Percentiles rank a stretch among this genome's conserved stretches.
Evolutionary conservation across 768 basidiomycete species (phyloP).

Genomic region (Phanerochaete sordida): DNA sequence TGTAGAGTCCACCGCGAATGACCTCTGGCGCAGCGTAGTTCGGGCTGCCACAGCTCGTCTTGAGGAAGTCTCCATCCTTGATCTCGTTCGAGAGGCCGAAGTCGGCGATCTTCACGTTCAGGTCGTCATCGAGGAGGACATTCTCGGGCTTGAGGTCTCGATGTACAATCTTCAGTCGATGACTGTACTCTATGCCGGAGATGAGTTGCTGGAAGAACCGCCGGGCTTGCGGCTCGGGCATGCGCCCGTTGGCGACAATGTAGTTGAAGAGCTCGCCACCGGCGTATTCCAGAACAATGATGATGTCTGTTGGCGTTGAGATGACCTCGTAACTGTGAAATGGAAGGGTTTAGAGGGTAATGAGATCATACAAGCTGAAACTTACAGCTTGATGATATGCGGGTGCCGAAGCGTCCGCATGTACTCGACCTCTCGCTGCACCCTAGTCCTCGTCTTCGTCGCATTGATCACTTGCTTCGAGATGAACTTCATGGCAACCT

Average conservation of each 20-base stretch:
- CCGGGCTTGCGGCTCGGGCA: conserved; percentile 84
- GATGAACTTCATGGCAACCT: conserved; percentile 97
- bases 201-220: conserved; percentile 99
- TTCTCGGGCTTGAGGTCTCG: conserved; percentile 99
- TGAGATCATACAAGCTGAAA: conserved; percentile 16
- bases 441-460: conserved; percentile 88
- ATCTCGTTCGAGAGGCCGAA: conserved; percentile 97
- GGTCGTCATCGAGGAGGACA: conserved; percentile 77
- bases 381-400: conserved; percentile 96
- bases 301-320: conserved; percentile 91
- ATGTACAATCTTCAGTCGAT: conserved; percentile 95
- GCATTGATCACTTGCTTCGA: conserved; percentile 90
- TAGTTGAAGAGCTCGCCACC: conserved; percentile 98
- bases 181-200: conserved; percentile 95
- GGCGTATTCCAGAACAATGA: conserved; percentile 97
- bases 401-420: conserved; percentile 92
- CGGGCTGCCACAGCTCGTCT: conserved; percentile 96
- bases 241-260: conserved; percentile 90
- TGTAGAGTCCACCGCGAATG: conserved; percentile 91
- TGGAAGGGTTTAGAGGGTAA: neutral
- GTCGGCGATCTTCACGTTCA: conserved; percentile 98
- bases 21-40: conserved; percentile 99
- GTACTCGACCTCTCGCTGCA: conserved; percentile 95
- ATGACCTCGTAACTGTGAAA: conserved; percentile 77
- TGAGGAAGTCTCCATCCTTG: conserved; percentile 93